Percentiles rank a stretch among this genome's conserved stretches.
These are phyloP conservation scores for Cyanidioschyzon merolae DNA, from an alignment of 23 red algal genomes.

Conservation along the genomic window DNA sequence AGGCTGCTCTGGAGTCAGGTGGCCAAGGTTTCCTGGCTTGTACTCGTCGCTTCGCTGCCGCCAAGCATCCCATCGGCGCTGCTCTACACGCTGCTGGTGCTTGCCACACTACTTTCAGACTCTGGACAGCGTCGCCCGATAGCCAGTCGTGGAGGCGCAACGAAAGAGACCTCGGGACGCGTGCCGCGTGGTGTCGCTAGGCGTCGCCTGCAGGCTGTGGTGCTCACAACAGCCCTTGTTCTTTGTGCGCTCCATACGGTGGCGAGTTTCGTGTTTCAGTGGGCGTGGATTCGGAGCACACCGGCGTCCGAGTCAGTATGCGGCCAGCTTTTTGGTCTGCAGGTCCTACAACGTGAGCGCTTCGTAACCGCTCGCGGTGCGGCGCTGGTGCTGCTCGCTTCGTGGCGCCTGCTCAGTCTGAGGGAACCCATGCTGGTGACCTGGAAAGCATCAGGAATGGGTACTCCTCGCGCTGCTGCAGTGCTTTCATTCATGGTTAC, in stretches of 20 bases:
- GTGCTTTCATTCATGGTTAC: not conserved
- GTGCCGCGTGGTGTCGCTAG: not conserved
- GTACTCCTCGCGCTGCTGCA: not conserved
- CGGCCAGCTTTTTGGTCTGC: not conserved
- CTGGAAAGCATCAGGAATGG: not conserved
- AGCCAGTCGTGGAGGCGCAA: not conserved
- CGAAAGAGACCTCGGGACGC: not conserved
- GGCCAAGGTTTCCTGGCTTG: not conserved
- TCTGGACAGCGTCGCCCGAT: not conserved
- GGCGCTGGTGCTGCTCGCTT: not conserved
- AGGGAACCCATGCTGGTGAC: not conserved
- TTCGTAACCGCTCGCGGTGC: not conserved
- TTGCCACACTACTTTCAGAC: not conserved
- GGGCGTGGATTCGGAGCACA: conserved; percentile 1
- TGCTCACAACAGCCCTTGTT: not conserved
- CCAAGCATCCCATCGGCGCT: not conserved
- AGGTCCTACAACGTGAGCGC: not conserved
- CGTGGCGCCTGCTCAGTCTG: not conserved
- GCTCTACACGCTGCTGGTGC: not conserved
- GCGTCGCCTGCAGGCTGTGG: not conserved
- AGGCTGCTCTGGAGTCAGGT: not conserved
- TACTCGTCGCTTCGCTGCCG: not conserved
- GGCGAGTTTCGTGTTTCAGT: not conserved
- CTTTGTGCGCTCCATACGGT: not conserved
- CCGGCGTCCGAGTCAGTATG: not conserved